phyloP scores from a whole-genome alignment of 306 rosid genomes.

The Cyamopsis tetragonoloba region DNA sequence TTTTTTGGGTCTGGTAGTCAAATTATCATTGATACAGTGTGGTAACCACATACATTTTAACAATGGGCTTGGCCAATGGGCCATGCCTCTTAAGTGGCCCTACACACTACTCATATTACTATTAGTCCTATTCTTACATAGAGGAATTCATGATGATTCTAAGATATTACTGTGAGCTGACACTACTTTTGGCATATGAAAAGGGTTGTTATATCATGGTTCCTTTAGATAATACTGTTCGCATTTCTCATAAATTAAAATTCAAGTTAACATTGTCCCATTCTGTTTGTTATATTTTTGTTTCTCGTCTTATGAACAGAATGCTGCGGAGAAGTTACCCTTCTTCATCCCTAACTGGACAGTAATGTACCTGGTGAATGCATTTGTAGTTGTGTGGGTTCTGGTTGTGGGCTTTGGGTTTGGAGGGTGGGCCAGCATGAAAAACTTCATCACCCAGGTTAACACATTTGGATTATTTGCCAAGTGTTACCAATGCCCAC shows the following conservation, averaged over 20 bases:
- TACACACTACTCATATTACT: neutral
- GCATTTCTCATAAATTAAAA: too few relatives aligned
- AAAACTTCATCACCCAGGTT: slow-evolving; percentile 76
- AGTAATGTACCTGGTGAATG: slow-evolving; percentile 51
- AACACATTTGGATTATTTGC: slow-evolving; percentile 77
- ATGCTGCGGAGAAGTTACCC: slow-evolving; percentile 76
- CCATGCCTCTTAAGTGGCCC: slow-evolving; percentile 12
- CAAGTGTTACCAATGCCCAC: slow-evolving; percentile 76
- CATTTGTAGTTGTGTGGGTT: slow-evolving; percentile 73
- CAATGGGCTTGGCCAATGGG: slow-evolving; percentile 2
- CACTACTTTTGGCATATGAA: neutral
- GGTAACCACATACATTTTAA: slow-evolving; percentile 22
- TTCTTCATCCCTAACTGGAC: slow-evolving; percentile 69
- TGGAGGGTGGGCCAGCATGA: slow-evolving; percentile 95
- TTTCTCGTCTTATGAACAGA: slow-evolving; percentile 28
- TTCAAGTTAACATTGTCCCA: neutral
- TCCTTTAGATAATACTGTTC: too few relatives aligned
- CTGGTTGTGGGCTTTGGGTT: slow-evolving; percentile 73
- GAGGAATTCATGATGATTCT: too few relatives aligned
- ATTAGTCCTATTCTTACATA: neutral
- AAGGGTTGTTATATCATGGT: neutral
- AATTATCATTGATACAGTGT: neutral
- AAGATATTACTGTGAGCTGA: neutral
- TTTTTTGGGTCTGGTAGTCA: too few relatives aligned
- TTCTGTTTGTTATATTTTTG: neutral